Conservation (phyloP, 345 rosid genomes). For the Eucalyptus sp. region DNA sequence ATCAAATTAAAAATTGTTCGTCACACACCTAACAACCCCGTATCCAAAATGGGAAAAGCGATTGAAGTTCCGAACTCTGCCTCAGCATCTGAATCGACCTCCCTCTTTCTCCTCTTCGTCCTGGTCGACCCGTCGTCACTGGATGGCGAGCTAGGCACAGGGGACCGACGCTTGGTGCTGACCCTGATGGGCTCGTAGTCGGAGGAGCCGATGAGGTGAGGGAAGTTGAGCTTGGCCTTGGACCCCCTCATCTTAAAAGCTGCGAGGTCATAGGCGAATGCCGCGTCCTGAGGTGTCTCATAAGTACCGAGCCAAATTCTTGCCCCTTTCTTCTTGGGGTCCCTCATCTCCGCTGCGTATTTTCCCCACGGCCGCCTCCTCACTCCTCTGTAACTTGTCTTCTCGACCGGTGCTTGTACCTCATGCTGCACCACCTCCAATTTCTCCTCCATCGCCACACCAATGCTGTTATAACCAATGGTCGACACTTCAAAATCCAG, state of each 20-base stretch:
- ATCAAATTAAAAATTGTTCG: not conserved
- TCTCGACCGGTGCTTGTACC: not conserved
- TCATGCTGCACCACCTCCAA: not conserved
- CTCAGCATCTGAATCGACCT: not conserved
- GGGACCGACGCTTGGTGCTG: slow-evolving; percentile 15
- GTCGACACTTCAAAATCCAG: not conserved
- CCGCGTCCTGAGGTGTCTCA: slow-evolving; percentile 38
- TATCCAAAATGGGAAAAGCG: not conserved
- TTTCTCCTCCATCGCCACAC: not conserved
- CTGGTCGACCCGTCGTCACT: not conserved
- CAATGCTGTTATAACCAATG: not conserved
- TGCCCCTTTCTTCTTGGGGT: slow-evolving; percentile 34
- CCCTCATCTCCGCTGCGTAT: slow-evolving; percentile 33
- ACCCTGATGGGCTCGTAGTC: slow-evolving; percentile 24
- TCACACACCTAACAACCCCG: not conserved
- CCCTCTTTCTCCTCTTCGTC: not conserved
- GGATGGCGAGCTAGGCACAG: slow-evolving; percentile 1
- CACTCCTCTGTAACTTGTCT: slow-evolving; percentile 24
- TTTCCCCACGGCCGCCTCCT: slow-evolving; percentile 46
- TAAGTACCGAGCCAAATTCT: slow-evolving; percentile 42
- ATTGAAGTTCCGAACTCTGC: too few species aligned
- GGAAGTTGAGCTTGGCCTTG: slow-evolving; percentile 31
- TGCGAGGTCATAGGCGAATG: slow-evolving; percentile 30
- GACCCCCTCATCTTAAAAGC: slow-evolving; percentile 35
- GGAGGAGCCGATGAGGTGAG: slow-evolving; percentile 13